phyloP scores from a whole-genome alignment of 1,139 yeast genomes.

The Chernovozyma aurita region DNA sequence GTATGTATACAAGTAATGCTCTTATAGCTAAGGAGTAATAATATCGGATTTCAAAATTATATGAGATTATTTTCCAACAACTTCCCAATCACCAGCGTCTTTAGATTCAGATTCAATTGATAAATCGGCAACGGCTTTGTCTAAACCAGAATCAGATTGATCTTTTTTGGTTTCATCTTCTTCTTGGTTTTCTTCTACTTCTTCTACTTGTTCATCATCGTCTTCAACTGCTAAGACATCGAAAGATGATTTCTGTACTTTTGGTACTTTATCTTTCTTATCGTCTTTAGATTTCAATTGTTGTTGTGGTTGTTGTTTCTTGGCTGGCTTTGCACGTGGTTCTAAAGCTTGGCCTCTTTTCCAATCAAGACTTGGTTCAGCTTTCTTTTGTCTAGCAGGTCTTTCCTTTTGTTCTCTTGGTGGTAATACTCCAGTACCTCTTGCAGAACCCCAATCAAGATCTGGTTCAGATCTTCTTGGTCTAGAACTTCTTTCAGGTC shows the following conservation, averaged over 20 bases:
- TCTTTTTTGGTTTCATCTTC: constrained; percentile 7
- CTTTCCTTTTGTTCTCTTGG: constrained; percentile 13
- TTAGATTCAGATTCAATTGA: constrained; percentile 26
- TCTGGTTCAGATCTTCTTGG: constrained; percentile 32
- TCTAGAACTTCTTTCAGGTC: constrained; percentile 9
- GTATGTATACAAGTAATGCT: background rate
- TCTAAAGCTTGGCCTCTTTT: constrained; percentile 30
- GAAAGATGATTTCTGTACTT: constrained; percentile 55
- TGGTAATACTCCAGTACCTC: constrained; percentile 11
- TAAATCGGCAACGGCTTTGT: constrained; percentile 42
- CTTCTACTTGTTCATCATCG: constrained; percentile 52
- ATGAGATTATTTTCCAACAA: constrained; percentile 43
- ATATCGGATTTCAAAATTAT: background rate
- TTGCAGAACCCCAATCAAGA: constrained; percentile 16
- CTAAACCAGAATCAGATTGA: constrained; percentile 17
- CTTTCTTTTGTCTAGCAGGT: constrained; percentile 11
- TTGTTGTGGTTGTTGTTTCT: constrained; percentile 14
- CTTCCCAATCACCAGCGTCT: constrained; percentile 58
- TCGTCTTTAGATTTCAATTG: constrained; percentile 16
- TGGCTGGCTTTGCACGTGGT: constrained; percentile 17
- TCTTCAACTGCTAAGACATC: constrained; percentile 61
- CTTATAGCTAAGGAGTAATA: background rate
- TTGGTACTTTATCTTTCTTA: constrained; percentile 32
- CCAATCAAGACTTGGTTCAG: constrained; percentile 17
- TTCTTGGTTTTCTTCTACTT: constrained; percentile 20